A percentile compares a stretch with the other conserved stretches of the same genome.
These are phyloP conservation scores for Farysia itapuensis DNA, from an alignment of 1,284 basidiomycete species.

Conservation along the genomic window DNA sequence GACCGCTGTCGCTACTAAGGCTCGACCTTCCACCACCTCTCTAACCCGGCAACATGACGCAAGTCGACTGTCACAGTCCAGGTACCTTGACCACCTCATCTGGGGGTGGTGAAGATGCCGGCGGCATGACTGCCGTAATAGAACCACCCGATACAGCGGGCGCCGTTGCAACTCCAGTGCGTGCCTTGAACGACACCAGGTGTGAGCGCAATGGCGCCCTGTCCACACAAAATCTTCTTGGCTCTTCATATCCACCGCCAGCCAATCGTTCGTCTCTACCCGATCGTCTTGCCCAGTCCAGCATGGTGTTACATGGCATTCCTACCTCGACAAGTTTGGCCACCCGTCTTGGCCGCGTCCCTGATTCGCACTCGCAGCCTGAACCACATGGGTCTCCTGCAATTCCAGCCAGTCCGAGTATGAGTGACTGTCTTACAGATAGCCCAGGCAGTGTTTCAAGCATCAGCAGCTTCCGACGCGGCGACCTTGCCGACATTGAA, in stretches of 20 bases:
- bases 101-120: constrained; percentile 8
- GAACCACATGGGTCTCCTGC: too few relatives aligned
- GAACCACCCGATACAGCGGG: constrained; percentile 31
- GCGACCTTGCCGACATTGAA: constrained; percentile 55
- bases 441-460: constrained; percentile 52
- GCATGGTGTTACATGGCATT: constrained; percentile 6
- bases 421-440: constrained; percentile 39
- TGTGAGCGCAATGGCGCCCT: constrained; percentile 1
- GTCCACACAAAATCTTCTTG: constrained; percentile 4
- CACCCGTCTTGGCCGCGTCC: constrained; percentile 16
- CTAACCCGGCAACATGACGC: background rate
- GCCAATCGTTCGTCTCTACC: constrained; percentile 3
- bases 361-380: too few relatives aligned
- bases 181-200: constrained; percentile 2
- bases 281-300: constrained; percentile 6
- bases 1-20: background rate
- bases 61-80: too few relatives aligned
- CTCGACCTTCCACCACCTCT: background rate
- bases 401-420: constrained; percentile 35
- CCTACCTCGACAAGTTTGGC: constrained; percentile 8
- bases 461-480: constrained; percentile 45
- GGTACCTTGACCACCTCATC: background rate
- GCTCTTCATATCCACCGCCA: constrained; percentile 13
- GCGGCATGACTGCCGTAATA: constrained; percentile 9
- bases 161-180: constrained; percentile 20